Evolutionary conservation across 169 alveolate genomes (phyloP), one percentile per base, ranked within the genome.

Genomic region (Plasmodium vinckei): DNA sequence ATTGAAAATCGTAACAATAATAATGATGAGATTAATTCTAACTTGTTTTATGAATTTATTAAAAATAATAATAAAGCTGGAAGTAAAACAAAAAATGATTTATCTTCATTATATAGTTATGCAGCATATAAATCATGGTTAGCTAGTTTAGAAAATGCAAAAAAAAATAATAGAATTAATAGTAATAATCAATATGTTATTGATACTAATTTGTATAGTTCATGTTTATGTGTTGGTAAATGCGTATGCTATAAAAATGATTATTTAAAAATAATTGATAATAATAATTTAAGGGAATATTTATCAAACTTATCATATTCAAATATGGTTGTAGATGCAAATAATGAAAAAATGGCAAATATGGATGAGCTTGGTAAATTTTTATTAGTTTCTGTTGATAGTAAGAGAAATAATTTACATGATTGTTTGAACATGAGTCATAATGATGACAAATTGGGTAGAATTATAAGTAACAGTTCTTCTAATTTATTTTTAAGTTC

Each of bases 351-450:
- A 54, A 12, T 54, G 1, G 60, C 27, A 33, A 70, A 67, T n/a
- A 60, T 79, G 5, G 89, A 79, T 42, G 89, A 79, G 6, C 47
- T 79, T 7, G 89, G 89, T 0, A 27, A 79, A 21, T 79, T 65
- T 47, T 47, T 79, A 1, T 47, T 79, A 7, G 89, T 79, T 49
- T 15, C 39, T 9, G 59, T 47, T 5, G 75, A 63, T 13, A 33
- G 3, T 4, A 33, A 3, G 5, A 1, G 42, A 4, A 33, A 33
- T 0, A 33, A 33, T 33, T 3, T 33, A 3, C 42, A 33, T 33
- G 5, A 33, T 33, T 33, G 42, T 33, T 33, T 33, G 3, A 33
- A 33, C 5, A 4, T 33, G 4, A 33, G 5, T 33, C 6, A 33
- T 3, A 1, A 33, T 33, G 42, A 33, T 33, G 42, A 33, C 0